A percentile compares a stretch with the other conserved stretches of the same genome.
Conservation (phyloP, 768 basidiomycete genomes). For the Termitomyces eurrhizus region DNA sequence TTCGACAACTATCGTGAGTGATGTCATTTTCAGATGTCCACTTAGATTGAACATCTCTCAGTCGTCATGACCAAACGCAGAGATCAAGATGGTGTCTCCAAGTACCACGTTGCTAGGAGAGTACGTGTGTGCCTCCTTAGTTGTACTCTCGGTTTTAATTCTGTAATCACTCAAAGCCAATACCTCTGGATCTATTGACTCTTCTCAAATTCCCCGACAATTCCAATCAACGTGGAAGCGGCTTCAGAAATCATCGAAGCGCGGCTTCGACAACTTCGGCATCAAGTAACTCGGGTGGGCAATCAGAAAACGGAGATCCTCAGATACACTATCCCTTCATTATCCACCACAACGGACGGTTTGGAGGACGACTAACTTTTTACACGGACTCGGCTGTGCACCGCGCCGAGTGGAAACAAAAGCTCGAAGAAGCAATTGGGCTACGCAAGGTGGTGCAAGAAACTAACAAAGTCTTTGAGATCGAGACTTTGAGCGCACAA, state of each 20-base stretch:
- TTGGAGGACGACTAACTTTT: conserved; percentile 78
- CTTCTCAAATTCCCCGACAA: conserved; percentile 79
- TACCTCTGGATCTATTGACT: conserved; percentile 85
- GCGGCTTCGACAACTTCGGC: conserved; percentile 15
- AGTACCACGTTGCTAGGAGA: conserved; percentile 74
- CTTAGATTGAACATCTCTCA: conserved; percentile 24
- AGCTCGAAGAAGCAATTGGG: conserved; percentile 86
- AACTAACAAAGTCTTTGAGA: conserved; percentile 92
- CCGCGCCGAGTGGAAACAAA: conserved; percentile 84
- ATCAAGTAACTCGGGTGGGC: conserved; percentile 19
- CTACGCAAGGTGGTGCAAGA: conserved; percentile 86
- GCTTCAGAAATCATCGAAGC: conserved; percentile 59
- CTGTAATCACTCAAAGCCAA: conserved; percentile 50
- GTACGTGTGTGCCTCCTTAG: conserved; percentile 38
- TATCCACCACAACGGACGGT: conserved; percentile 82
- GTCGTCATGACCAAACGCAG: conserved; percentile 84
- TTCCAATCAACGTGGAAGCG: conserved; percentile 62
- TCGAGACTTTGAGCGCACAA: conserved; percentile 83
- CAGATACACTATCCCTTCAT: conserved; percentile 86
- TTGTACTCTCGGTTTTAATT: background rate
- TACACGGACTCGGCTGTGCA: conserved; percentile 75
- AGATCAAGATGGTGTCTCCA: conserved; percentile 68
- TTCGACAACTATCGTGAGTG: conserved; percentile 91
- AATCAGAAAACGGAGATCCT: conserved; percentile 53
- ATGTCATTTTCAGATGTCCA: background rate